phyloP scores from a whole-genome alignment of 148 eudicot genomes.

The Salicornia ramosissima region DNA sequence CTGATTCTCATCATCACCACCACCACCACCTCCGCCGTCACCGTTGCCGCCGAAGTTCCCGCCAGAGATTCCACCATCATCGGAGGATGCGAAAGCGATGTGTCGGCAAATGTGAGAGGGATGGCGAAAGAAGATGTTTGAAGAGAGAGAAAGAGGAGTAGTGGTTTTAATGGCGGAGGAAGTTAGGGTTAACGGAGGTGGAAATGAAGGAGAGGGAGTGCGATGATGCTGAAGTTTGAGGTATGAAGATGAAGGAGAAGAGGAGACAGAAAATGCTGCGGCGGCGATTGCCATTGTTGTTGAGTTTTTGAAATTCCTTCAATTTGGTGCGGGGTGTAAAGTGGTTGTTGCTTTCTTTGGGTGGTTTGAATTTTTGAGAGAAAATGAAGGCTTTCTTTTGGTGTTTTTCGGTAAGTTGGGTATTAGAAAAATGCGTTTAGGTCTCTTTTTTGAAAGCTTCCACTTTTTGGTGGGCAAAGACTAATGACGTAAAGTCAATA shows the following conservation, averaged over 20 bases:
- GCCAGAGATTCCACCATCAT: conserved; percentile 18
- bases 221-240: conserved; percentile 10
- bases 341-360: background rate
- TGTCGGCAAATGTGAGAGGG: conserved; percentile 10
- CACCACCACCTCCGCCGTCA: conserved; percentile 16
- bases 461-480: too few relatives aligned
- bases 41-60: conserved; percentile 33
- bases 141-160: conserved; percentile 21
- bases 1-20: conserved; percentile 23
- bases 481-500: too few relatives aligned
- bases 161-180: background rate
- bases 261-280: conserved; percentile 29
- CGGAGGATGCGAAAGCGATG: conserved; percentile 12
- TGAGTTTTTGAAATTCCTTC: background rate
- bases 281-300: conserved; percentile 32
- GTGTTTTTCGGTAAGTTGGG: background rate
- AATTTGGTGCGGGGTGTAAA: background rate
- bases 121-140: background rate
- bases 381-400: background rate
- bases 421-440: too few relatives aligned
- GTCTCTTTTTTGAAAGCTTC: too few relatives aligned
- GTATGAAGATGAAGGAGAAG: conserved; percentile 7
- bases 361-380: background rate
- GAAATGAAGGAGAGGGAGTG: conserved; percentile 6
- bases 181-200: background rate